These are phyloP conservation scores for Cucurbita pepo DNA, from an alignment of 306 rosid species.

Conservation along the genomic window DNA sequence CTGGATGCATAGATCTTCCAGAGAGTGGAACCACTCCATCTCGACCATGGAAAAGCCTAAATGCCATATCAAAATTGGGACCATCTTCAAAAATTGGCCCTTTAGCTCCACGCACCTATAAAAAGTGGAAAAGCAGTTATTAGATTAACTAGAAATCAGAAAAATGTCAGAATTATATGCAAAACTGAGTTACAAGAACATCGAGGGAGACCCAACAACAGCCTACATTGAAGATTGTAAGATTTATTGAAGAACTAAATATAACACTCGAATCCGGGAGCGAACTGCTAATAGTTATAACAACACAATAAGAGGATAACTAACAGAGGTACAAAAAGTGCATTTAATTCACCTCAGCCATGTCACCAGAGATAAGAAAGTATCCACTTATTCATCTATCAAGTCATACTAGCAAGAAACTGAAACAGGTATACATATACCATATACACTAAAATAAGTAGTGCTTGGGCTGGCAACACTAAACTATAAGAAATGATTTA, in stretches of 20 bases:
- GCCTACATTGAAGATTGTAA: neutral
- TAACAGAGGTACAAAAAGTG: neutral
- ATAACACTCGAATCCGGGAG: neutral
- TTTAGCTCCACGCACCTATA: slow-evolving; percentile 55
- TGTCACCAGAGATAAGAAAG: neutral
- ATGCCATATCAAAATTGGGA: slow-evolving; percentile 89
- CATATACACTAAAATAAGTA: neutral
- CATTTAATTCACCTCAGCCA: neutral
- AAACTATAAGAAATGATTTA: neutral
- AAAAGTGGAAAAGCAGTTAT: neutral
- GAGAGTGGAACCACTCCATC: slow-evolving; percentile 95
- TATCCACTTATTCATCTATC: neutral
- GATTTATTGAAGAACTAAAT: neutral
- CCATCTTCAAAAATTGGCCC: slow-evolving; percentile 99
- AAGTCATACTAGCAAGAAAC: neutral
- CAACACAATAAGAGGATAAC: neutral
- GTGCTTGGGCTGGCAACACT: neutral
- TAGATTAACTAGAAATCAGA: slow-evolving; percentile 3
- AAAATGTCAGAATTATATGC: neutral
- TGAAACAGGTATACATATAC: neutral
- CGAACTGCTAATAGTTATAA: neutral
- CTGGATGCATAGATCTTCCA: slow-evolving; percentile 39
- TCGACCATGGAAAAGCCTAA: slow-evolving; percentile 84
- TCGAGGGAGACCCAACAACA: neutral
- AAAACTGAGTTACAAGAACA: neutral